Base-by-base conservation (phyloP, 148 eudicot species). In the Nepenthes mirabilis region DNA sequence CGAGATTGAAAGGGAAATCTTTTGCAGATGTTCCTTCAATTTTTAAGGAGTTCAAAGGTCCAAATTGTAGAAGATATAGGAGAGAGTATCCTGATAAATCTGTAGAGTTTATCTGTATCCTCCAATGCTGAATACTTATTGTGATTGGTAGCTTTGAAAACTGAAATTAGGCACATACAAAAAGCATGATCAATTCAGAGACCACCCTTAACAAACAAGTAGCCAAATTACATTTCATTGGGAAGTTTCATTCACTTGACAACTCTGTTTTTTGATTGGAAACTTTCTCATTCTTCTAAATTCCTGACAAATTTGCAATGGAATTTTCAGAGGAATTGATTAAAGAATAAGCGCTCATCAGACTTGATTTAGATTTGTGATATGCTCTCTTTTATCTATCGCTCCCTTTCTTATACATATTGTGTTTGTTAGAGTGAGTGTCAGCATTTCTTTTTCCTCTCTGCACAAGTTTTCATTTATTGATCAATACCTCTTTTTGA, bases 261-360 rank as follows among this genome's bases (percentile, higher is more conserved):
- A 47, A 6, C 48, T 64, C 5, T 51, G 33, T 58, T 59, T 56
- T 23, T 54, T 61, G 36, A 33, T 52, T 53, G 58, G 2, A 43
- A 43, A 3, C 52, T 56, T 1, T n/a, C 37, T 37, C 14, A 11
- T 52, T 59, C 34, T 51, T 52, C 52, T 47, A 36, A 57, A 32
- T 63, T 61, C 2, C 14, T 36, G 47, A 57, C 4, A 63, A 62
- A 59, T 48, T 33, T 65, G 36, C 14, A 55, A 9, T 65, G 1
- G 1, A 45, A 47, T 73, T 72, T 67, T 14, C 87, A 88, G 98
- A 88, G 77, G 83, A 88, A 80, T 60, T 93, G 77, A 87, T 86
- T n/a, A 86, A 80, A 60, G 98, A 93, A 59, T 96, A 93, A 73
- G 98, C 95, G 53, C 82, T 85, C 53, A 82, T 90, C 58, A 83